Conservation (phyloP, 768 basidiomycete genomes). For the Lactifluus echinatus region DNA sequence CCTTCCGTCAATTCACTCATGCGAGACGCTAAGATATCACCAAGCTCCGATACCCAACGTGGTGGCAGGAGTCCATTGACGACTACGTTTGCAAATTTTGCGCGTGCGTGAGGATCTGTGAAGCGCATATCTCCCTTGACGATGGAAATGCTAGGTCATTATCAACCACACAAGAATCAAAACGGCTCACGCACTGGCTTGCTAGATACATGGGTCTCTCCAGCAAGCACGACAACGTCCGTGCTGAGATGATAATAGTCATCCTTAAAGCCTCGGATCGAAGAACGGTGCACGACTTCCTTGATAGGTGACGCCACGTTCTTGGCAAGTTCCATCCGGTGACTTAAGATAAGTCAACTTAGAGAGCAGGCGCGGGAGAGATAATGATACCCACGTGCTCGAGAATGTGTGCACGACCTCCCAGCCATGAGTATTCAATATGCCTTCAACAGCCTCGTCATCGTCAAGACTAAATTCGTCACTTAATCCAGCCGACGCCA, state of each 20-base stretch:
- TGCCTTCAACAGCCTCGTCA: conserved; percentile 26
- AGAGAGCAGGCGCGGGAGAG: not conserved
- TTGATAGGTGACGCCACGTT: conserved; percentile 32
- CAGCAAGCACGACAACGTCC: conserved; percentile 34
- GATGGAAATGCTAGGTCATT: not conserved
- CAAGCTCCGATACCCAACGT: conserved; percentile 25
- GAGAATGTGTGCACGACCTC: conserved; percentile 34
- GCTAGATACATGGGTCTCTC: conserved; percentile 33
- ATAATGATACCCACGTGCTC: conserved; percentile 29
- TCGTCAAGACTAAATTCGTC: conserved; percentile 19
- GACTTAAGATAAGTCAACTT: conserved; percentile 21
- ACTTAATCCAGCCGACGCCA: not conserved
- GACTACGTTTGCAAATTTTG: conserved; percentile 8
- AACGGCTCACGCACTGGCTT: conserved; percentile 31
- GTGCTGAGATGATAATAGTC: conserved; percentile 30
- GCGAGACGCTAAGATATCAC: conserved; percentile 26
- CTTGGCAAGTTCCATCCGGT: conserved; percentile 38
- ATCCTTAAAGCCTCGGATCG: conserved; percentile 34
- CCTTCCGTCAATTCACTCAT: conserved; percentile 28
- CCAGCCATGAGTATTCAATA: conserved; percentile 33
- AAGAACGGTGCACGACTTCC: conserved; percentile 30
- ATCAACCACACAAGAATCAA: not conserved
- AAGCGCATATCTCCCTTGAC: conserved; percentile 19
- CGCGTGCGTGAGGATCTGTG: conserved; percentile 2
- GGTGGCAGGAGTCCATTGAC: conserved; percentile 3